Conservation (phyloP, 2,329 filamentous ascomycete genomes). For the Helotiales sp. region DNA sequence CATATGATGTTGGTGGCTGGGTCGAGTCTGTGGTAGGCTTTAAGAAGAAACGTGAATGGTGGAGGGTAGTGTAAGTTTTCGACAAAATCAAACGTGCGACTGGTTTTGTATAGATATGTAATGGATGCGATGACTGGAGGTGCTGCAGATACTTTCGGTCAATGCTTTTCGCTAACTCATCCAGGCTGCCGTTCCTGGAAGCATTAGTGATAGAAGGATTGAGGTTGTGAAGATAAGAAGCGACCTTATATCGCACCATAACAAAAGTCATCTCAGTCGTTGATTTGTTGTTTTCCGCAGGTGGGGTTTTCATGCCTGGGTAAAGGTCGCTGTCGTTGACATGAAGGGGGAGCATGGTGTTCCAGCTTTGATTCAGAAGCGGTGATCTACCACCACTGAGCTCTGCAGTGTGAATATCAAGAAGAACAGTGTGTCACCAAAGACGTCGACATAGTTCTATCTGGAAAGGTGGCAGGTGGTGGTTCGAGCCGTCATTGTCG, state of each 20-base stretch:
- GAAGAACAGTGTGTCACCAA: slow-evolving; percentile 55
- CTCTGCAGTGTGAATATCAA: slow-evolving; percentile 55
- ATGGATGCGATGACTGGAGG: background rate
- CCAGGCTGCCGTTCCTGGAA: background rate
- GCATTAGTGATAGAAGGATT: background rate
- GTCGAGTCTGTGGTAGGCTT: background rate
- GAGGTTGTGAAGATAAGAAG: background rate
- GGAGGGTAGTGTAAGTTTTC: background rate
- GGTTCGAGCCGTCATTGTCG: slow-evolving; percentile 41
- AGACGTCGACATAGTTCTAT: slow-evolving; percentile 58
- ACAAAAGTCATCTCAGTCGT: slow-evolving; percentile 36
- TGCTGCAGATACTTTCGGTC: background rate
- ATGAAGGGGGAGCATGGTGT: slow-evolving; percentile 34
- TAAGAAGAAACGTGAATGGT: background rate
- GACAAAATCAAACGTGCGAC: background rate
- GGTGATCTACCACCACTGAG: slow-evolving; percentile 46
- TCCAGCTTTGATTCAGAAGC: slow-evolving; percentile 23
- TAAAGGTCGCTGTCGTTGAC: slow-evolving; percentile 29
- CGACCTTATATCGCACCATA: slow-evolving; percentile 33
- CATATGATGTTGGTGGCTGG: background rate
- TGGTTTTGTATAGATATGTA: background rate
- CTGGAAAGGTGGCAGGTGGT: slow-evolving; percentile 44
- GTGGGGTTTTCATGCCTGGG: slow-evolving; percentile 23
- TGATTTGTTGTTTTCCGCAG: slow-evolving; percentile 11
- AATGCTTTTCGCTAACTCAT: background rate